phyloP scores from a whole-genome alignment of 495 filamentous ascomycete genomes.

The Aspergillus steynii region DNA sequence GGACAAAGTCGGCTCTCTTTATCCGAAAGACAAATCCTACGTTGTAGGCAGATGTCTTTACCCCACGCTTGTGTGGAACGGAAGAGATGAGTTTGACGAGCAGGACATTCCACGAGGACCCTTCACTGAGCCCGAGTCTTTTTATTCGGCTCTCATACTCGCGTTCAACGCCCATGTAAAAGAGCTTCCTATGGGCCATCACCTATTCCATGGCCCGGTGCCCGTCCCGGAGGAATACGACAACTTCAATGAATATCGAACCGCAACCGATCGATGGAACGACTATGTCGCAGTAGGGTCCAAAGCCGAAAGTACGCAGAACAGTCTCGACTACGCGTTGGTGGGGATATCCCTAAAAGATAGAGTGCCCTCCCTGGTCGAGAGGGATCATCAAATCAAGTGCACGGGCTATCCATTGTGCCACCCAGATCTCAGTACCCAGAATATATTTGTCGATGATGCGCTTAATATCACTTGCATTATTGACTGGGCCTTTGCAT shows the following conservation, averaged over 20 bases:
- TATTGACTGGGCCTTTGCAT: slow-evolving; percentile 9
- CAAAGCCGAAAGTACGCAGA: neutral
- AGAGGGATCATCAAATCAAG: neutral
- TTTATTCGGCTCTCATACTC: neutral
- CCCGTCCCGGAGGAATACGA: neutral
- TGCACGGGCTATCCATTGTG: neutral
- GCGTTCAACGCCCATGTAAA: neutral
- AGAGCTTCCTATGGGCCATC: neutral
- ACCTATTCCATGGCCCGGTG: neutral
- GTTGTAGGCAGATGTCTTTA: neutral
- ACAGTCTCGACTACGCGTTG: neutral
- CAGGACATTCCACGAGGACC: neutral
- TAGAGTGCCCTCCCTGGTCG: neutral
- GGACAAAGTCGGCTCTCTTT: neutral
- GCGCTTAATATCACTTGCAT: slow-evolving; percentile 2
- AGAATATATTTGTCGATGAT: slow-evolving; percentile 11
- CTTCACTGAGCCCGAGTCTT: neutral
- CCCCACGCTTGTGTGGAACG: neutral
- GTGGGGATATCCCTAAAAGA: neutral
- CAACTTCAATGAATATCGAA: neutral
- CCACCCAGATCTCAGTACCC: slow-evolving; percentile 4
- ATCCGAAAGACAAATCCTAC: neutral
- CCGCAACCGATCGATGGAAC: slow-evolving; percentile 1
- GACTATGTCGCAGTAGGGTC: neutral
- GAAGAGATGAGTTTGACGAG: neutral